Conservation (phyloP, 768 basidiomycete species). For the Kwoniella sp. region DNA sequence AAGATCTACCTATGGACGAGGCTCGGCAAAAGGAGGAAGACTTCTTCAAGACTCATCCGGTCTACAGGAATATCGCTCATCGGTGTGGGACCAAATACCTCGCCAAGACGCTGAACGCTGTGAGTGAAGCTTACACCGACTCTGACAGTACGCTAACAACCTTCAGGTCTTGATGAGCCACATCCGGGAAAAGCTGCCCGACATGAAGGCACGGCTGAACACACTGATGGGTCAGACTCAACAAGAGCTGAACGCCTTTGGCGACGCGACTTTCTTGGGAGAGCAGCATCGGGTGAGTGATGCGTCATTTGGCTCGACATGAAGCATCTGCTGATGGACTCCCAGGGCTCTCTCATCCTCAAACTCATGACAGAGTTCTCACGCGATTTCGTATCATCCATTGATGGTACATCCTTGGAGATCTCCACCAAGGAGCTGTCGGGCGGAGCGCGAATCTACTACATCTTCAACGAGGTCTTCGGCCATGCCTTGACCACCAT, state of each 20-base stretch:
- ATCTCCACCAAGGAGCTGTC: slow-evolving; percentile 98
- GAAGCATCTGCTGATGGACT: not conserved
- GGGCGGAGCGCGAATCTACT: slow-evolving; percentile 96
- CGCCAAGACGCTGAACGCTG: slow-evolving; percentile 89
- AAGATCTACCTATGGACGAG: slow-evolving; percentile 75
- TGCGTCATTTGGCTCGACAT: no score
- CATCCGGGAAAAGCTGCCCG: slow-evolving; percentile 95
- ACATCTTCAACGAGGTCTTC: slow-evolving; percentile 98
- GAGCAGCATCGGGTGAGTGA: slow-evolving; percentile 64
- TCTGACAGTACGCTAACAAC: not conserved
- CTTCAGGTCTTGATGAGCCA: slow-evolving; percentile 86
- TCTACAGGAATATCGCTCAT: slow-evolving; percentile 92
- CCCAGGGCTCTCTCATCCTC: slow-evolving; percentile 71
- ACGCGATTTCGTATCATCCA: slow-evolving; percentile 91
- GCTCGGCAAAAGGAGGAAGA: slow-evolving; percentile 79
- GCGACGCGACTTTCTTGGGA: slow-evolving; percentile 84
- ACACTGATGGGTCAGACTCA: slow-evolving; percentile 99
- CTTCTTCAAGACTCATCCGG: slow-evolving; percentile 83
- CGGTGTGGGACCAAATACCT: slow-evolving; percentile 96
- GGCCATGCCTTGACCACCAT: slow-evolving; percentile 84
- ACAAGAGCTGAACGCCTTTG: slow-evolving; percentile 94
- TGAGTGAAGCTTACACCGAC: slow-evolving; percentile 49
- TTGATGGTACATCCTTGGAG: slow-evolving; percentile 92
- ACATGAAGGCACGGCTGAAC: slow-evolving; percentile 98
- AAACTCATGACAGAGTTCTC: slow-evolving; percentile 98